Evolutionary conservation across 805 yeast genomes (phyloP).

Genomic region (Maudiozyma serrabonitensis): DNA sequence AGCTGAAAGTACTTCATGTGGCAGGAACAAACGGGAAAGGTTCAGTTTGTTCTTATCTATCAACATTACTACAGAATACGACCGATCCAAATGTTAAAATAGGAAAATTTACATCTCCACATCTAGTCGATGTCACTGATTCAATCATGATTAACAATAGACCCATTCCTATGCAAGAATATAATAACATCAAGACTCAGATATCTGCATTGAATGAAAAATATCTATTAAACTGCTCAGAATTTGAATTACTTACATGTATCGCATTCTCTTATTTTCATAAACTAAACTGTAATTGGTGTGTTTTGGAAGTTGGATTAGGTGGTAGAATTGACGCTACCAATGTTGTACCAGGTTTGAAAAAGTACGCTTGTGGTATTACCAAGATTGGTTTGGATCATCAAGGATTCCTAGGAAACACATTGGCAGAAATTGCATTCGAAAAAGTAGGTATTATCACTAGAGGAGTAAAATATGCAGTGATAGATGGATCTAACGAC

Average conservation of each 20-base stretch:
- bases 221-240: conserved; percentile 58
- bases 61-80: conserved; percentile 45
- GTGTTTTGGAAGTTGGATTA: conserved; percentile 87
- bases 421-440: conserved; percentile 53
- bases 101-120: conserved; percentile 89
- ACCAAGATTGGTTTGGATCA: conserved; percentile 86
- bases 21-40: conserved; percentile 99
- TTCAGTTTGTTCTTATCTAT: conserved; percentile 74
- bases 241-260: conserved; percentile 79
- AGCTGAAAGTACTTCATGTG: conserved; percentile 66
- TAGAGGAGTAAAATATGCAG: conserved; percentile 42
- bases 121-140: conserved; percentile 63
- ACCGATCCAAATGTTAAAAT: conserved; percentile 18
- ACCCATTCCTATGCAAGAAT: conserved; percentile 41
- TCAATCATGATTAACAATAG: conserved; percentile 57
- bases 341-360: conserved; percentile 45
- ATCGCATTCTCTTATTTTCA: conserved; percentile 73
- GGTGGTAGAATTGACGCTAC: conserved; percentile 91
- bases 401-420: conserved; percentile 61
- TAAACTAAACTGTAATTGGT: conserved; percentile 50
- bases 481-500: conserved; percentile 63
- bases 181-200: conserved; percentile 34
- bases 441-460: conserved; percentile 81
- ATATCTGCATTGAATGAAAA: conserved; percentile 35
- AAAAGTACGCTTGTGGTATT: conserved; percentile 58